Percentiles rank a stretch among this genome's conserved stretches.
Conservation (phyloP, 495 filamentous ascomycete species). For the Trichoderma asperelloides region DNA sequence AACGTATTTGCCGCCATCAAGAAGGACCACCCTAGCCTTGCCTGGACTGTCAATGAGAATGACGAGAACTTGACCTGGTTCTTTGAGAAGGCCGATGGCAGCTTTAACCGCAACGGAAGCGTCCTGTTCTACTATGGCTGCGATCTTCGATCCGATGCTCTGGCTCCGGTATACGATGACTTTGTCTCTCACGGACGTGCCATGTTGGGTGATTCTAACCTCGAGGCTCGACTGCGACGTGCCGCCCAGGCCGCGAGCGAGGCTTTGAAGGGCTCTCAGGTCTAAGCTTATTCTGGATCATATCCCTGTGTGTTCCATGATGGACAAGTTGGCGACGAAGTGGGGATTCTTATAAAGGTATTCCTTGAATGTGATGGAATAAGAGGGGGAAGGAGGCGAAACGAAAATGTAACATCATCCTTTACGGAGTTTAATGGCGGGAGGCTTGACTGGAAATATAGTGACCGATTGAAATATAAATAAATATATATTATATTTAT, state of each 20-base stretch:
- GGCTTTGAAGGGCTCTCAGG: too few species aligned
- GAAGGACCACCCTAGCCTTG: slow-evolving; percentile 83
- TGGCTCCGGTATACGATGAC: slow-evolving; percentile 78
- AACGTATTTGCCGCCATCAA: slow-evolving; percentile 91
- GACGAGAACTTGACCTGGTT: slow-evolving; percentile 99
- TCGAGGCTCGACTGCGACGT: slow-evolving; percentile 73
- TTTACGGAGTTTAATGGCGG: too few species aligned
- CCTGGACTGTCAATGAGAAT: slow-evolving; percentile 95
- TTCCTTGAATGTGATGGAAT: too few species aligned
- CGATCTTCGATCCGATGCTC: slow-evolving; percentile 94
- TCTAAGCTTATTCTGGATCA: too few species aligned
- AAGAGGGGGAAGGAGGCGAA: too few species aligned
- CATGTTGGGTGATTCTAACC: slow-evolving; percentile 86
- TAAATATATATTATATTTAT: too few species aligned
- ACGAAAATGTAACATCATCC: too few species aligned
- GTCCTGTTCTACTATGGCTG: slow-evolving; percentile 96
- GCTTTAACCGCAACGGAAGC: slow-evolving; percentile 71
- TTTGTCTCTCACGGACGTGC: slow-evolving; percentile 75
- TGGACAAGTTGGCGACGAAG: too few species aligned
- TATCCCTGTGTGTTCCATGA: too few species aligned
- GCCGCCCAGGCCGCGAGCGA: slow-evolving; percentile 55
- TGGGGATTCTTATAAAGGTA: too few species aligned
- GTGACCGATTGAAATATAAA: too few species aligned
- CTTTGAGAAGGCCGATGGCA: slow-evolving; percentile 94
- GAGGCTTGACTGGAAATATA: too few species aligned